Conservation (phyloP, 2,329 filamentous ascomycete species). For the Alternaria postmessia region DNA sequence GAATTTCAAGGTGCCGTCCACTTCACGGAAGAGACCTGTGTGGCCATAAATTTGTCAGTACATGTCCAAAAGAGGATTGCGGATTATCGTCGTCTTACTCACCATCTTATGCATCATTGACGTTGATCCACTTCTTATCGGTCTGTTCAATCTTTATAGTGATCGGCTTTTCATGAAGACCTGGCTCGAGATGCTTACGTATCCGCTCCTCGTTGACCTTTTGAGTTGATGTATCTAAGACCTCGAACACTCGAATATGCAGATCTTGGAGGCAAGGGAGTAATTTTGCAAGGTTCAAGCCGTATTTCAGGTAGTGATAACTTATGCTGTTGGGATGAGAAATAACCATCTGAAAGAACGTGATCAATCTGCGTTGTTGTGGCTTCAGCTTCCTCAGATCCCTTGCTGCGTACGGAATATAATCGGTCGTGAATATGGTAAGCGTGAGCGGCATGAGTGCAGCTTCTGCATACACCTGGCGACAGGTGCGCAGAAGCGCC, state of each 20-base stretch:
- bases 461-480: conserved; percentile 25
- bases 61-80: not conserved
- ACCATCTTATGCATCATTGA: not conserved
- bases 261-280: not conserved
- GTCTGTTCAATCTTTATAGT: not conserved
- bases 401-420: accelerated
- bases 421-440: not conserved
- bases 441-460: conserved; percentile 1
- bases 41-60: not conserved
- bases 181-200: not conserved
- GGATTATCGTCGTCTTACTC: not conserved
- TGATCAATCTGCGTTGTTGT: not conserved
- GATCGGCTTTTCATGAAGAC: not conserved
- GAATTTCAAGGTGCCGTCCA: not conserved
- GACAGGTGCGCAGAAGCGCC: conserved; percentile 13
- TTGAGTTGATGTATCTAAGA: not conserved
- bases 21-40: not conserved
- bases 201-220: not conserved
- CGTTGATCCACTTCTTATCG: not conserved
- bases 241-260: not conserved
- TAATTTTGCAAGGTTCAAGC: not conserved
- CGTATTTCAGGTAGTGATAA: no score
- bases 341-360: not conserved
- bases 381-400: not conserved
- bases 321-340: not conserved